A percentile compares a stretch with the other conserved stretches of the same genome.
Conservation (phyloP, 352 stramenopile genomes). For the Globisporangium viniferum region DNA sequence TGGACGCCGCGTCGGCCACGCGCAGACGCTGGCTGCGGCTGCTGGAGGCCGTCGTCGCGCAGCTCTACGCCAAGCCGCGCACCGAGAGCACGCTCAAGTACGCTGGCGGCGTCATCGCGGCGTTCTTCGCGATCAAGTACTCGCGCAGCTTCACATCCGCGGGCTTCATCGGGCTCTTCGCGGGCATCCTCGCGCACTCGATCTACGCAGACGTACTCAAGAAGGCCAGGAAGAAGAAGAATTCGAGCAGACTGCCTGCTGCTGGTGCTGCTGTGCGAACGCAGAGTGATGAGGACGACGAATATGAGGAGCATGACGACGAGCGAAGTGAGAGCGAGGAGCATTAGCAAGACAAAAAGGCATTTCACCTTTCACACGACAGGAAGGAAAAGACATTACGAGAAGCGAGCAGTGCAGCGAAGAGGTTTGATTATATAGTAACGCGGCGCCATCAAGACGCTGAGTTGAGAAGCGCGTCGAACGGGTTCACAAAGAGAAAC, state of each 20-base stretch:
- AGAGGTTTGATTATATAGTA: background rate
- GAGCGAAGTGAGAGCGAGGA: background rate
- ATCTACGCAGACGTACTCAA: constrained; percentile 68
- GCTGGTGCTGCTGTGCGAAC: background rate
- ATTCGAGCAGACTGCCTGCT: background rate
- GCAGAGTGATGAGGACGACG: background rate
- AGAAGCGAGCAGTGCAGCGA: constrained; percentile 6
- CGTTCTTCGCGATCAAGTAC: constrained; percentile 56
- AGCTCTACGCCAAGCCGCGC: constrained; percentile 26
- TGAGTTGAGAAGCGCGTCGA: constrained; percentile 23
- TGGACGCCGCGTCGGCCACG: constrained; percentile 18
- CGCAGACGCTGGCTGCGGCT: constrained; percentile 21
- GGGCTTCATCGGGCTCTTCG: constrained; percentile 53
- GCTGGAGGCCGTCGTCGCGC: constrained; percentile 21
- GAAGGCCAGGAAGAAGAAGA: constrained; percentile 19
- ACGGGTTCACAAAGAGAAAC: constrained; percentile 43
- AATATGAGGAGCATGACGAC: background rate
- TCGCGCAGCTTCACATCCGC: constrained; percentile 59
- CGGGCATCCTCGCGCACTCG: constrained; percentile 65
- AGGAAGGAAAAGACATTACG: background rate
- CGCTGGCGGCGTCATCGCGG: constrained; percentile 52
- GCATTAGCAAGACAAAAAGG: background rate
- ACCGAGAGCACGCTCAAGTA: constrained; percentile 60
- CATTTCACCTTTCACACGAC: no score
- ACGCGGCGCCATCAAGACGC: background rate